Evolutionary conservation across 179 eudicot species (phyloP).

Genomic region (Heliamphora pulchella): DNA sequence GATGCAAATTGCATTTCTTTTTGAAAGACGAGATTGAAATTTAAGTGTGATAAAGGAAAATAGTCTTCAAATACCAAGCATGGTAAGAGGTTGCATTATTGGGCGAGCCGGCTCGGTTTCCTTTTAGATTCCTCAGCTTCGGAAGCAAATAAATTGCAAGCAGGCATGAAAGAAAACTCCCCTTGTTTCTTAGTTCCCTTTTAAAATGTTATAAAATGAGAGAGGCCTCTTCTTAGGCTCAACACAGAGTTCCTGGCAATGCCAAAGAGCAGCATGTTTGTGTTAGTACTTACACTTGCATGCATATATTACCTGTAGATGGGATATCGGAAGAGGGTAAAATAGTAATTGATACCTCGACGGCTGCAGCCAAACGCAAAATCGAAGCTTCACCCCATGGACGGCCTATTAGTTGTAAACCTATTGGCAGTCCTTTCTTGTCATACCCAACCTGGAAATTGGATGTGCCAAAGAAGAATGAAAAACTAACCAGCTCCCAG

Average conservation of each 20-base stretch:
- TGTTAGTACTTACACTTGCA: neutral
- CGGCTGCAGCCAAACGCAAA: constrained; percentile 68
- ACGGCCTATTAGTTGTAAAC: constrained; percentile 79
- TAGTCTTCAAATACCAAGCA: too few relatives aligned
- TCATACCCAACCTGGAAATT: constrained; percentile 78
- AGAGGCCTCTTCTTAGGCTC: constrained; percentile 65
- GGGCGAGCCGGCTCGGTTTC: neutral
- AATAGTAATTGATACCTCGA: constrained; percentile 48
- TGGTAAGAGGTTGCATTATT: neutral
- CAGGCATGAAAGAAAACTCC: neutral
- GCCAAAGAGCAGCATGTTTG: neutral
- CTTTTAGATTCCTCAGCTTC: neutral
- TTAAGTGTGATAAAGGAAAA: too few relatives aligned
- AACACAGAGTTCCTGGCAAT: constrained; percentile 48
- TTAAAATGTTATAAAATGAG: constrained; percentile 57
- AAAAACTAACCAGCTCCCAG: neutral
- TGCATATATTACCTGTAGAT: neutral
- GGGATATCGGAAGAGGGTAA: neutral
- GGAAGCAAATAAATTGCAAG: neutral
- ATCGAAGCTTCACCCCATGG: constrained; percentile 94
- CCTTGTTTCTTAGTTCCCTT: constrained; percentile 36
- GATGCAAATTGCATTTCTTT: too few relatives aligned
- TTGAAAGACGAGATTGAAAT: too few relatives aligned
- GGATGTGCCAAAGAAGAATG: neutral
- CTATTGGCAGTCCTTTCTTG: constrained; percentile 89